phyloP scores from a whole-genome alignment of 345 rosid species.

The Acer campestre region DNA sequence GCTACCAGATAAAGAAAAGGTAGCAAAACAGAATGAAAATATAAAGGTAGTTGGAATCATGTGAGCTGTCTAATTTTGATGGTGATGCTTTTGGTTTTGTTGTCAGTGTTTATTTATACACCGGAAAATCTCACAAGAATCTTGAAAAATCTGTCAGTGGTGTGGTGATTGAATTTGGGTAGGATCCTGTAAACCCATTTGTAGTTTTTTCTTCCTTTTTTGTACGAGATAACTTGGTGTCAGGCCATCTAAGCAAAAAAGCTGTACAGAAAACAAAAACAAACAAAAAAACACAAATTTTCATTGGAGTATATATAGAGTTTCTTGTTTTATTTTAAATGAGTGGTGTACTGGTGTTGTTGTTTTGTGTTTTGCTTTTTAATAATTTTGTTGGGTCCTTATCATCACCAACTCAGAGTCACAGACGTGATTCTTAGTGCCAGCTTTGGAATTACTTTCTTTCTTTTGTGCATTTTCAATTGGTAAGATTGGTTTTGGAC shows the following conservation, averaged over 20 bases:
- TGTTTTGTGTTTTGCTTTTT: neutral
- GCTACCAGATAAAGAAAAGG: conserved; percentile 9
- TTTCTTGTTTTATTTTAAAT: neutral
- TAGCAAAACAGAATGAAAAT: conserved; percentile 7
- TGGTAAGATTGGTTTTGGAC: neutral
- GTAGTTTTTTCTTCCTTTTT: neutral
- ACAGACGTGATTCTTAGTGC: neutral
- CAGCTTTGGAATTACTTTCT: neutral
- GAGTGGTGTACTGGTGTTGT: neutral
- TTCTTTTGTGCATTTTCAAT: neutral
- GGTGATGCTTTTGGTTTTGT: conserved; percentile 8
- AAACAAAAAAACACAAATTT: conserved; percentile 3
- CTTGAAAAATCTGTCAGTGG: conserved; percentile 12
- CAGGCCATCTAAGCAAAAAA: neutral
- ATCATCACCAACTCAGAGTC: neutral
- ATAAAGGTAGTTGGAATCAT: conserved; percentile 1
- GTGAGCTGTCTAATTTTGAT: conserved; percentile 16
- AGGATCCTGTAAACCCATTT: conserved; percentile 11
- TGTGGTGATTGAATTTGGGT: neutral
- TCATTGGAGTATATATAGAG: neutral
- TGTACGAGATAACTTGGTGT: conserved; percentile 2
- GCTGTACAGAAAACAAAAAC: conserved; percentile 23
- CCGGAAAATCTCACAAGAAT: neutral
- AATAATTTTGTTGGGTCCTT: neutral
- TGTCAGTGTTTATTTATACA: conserved; percentile 3